Base-by-base conservation (phyloP, 495 filamentous ascomycete species). In the Geopyxis carbonaria region DNA sequence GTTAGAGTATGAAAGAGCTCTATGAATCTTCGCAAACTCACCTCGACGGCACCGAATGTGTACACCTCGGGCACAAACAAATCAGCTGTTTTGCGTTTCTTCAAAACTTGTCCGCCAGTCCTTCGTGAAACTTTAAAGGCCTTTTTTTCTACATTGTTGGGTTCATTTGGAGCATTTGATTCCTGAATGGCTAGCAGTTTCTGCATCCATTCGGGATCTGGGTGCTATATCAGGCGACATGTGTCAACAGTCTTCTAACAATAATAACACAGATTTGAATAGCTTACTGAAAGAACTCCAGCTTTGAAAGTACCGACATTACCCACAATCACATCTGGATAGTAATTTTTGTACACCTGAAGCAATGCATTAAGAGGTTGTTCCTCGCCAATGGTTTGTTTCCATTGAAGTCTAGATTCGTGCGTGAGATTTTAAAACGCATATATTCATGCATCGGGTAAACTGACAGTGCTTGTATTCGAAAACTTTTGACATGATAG, bases 401-500 rank as follows among this genome's bases (percentile, higher is more conserved):
- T 69, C 18, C 80, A 57, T 32, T 63, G 64, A 39, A 80, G 62
- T 37, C 75, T 79, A 41, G 11, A 22, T 25, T 27, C 22, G 10
- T 23, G 42, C 64, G 14, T 27, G 24, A 31, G 33, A 40, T 31
- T 2, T 5, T 6, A 35, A 2, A 19, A 42, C 23, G 15, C 10
- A 4, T 18, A 3, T 22, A 43, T 38, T 19, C 20, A 40, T 1
- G 62, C 61, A 34, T 58, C 57, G 30, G 29, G n/a, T 31, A 31
- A 9, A 72, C 81, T 63, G 65, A 87, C 64, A 93, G 61, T 31
- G 72, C 61, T 46, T 92, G 84, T 22, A 93, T 85, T 38, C 85
- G 64, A 48, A 82, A 86, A 2, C 82, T 80, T 44, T 75, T 73
- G 27, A 93, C 84, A 58, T 93, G 83, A 49, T 78, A 84, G n/a